Percentiles rank a stretch among this genome's conserved stretches.
phyloP scores from a whole-genome alignment of 1,284 basidiomycete genomes.

The Trametes pubescens region DNA sequence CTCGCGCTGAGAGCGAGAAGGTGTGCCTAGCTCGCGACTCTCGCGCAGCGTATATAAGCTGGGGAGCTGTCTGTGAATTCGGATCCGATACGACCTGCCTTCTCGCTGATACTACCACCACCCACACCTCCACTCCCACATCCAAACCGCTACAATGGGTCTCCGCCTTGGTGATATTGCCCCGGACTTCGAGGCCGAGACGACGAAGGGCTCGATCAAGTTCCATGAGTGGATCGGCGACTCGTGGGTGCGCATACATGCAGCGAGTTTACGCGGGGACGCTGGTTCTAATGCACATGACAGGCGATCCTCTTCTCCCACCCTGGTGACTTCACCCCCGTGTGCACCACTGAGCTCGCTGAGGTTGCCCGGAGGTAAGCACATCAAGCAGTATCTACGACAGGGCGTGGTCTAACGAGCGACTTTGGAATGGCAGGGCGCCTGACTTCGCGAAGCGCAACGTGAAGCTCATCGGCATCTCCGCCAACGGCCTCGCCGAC shows the following conservation, averaged over 20 bases:
- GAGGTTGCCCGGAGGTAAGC: constrained; percentile 82
- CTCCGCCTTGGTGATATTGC: constrained; percentile 82
- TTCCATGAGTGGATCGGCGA: constrained; percentile 94
- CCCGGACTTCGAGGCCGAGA: constrained; percentile 86
- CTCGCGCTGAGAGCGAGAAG: background rate
- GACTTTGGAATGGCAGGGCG: constrained; percentile 46
- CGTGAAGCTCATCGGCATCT: constrained; percentile 95
- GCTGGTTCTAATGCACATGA: background rate
- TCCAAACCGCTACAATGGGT: constrained; percentile 23
- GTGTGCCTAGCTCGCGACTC: background rate
- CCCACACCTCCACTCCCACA: background rate
- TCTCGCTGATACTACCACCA: background rate
- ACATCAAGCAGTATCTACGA: background rate
- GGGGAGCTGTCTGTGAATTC: constrained; percentile 15
- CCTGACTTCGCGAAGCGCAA: constrained; percentile 87
- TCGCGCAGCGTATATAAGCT: constrained; percentile 30
- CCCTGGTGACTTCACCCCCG: constrained; percentile 87
- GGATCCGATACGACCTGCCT: constrained; percentile 11
- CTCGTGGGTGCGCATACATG: constrained; percentile 74
- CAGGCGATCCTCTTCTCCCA: constrained; percentile 92
- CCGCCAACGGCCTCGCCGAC: constrained; percentile 88
- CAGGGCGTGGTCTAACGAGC: background rate
- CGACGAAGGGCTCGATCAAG: constrained; percentile 78
- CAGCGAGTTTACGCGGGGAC: background rate
- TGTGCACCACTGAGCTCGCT: constrained; percentile 97